These are phyloP conservation scores for Tetracladium marchalianum DNA, from an alignment of 495 filamentous ascomycete species.

Conservation along the genomic window DNA sequence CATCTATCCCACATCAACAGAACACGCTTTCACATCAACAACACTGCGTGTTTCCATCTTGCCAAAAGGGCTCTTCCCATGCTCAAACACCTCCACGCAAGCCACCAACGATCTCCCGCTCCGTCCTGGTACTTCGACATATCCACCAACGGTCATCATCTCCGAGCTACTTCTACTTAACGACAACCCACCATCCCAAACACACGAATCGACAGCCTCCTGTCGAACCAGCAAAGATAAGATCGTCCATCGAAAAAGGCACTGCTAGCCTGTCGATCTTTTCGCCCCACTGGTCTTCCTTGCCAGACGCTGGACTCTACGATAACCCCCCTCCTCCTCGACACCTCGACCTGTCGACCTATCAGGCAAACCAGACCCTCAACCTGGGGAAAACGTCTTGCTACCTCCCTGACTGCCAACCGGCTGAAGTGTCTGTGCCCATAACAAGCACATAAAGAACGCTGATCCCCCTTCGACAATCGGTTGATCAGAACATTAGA, in stretches of 20 bases:
- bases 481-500: too few species aligned
- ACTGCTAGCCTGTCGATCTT: too few species aligned
- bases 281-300: not conserved
- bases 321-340: slow-evolving; percentile 8
- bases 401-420: slow-evolving; percentile 6
- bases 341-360: slow-evolving; percentile 16
- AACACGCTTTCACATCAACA: slow-evolving; percentile 6
- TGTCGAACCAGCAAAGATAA: not conserved
- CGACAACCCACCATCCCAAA: too few species aligned
- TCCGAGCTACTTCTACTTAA: too few species aligned
- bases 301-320: not conserved
- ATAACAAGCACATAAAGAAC: slow-evolving; percentile 58
- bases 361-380: slow-evolving; percentile 5
- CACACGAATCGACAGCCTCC: not conserved
- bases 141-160: too few species aligned
- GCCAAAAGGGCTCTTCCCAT: not conserved
- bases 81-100: too few species aligned
- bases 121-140: too few species aligned
- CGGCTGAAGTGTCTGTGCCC: slow-evolving; percentile 8
- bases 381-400: not conserved
- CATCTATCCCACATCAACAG: slow-evolving; percentile 2
- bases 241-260: not conserved
- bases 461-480: slow-evolving; percentile 56
- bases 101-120: too few species aligned
- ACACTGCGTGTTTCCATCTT: not conserved